phyloP scores from a whole-genome alignment of 2,329 filamentous ascomycete genomes.

The Diaporthe destruens region DNA sequence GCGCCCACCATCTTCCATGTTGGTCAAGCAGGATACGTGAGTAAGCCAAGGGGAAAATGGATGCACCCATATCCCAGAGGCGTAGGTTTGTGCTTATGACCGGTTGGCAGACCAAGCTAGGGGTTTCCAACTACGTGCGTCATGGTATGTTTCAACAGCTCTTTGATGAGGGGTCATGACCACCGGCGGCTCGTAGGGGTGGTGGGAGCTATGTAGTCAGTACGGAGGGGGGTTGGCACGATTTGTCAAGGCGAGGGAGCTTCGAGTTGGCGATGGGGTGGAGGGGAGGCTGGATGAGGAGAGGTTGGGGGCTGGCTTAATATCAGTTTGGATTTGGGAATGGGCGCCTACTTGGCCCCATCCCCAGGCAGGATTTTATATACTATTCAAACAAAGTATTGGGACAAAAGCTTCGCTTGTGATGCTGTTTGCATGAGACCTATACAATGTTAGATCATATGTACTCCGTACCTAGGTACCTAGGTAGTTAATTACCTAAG shows the following conservation, averaged over 20 bases:
- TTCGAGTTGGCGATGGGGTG: neutral
- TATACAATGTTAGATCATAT: neutral
- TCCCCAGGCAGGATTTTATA: neutral
- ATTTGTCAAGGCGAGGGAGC: neutral
- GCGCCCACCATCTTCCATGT: conserved; percentile 2
- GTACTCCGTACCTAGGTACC: too few species aligned
- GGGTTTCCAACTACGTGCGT: too few species aligned
- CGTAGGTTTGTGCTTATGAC: too few species aligned
- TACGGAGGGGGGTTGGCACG: neutral
- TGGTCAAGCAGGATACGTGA: neutral
- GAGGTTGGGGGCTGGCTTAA: neutral
- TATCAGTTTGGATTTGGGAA: neutral
- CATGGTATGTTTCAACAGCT: conserved; percentile 28
- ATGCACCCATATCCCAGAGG: too few species aligned
- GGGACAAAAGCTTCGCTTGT: neutral
- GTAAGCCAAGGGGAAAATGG: too few species aligned
- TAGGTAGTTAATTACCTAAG: too few species aligned
- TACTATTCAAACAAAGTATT: neutral
- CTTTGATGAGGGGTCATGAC: conserved; percentile 10
- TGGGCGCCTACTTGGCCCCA: neutral
- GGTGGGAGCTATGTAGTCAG: conserved; percentile 9
- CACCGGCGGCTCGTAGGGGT: conserved; percentile 2
- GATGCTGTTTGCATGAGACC: neutral
- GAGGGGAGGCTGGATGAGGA: neutral
- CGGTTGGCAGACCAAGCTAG: too few species aligned